phyloP scores from a whole-genome alignment of 83 land plant species.

The Thuja plicata region DNA sequence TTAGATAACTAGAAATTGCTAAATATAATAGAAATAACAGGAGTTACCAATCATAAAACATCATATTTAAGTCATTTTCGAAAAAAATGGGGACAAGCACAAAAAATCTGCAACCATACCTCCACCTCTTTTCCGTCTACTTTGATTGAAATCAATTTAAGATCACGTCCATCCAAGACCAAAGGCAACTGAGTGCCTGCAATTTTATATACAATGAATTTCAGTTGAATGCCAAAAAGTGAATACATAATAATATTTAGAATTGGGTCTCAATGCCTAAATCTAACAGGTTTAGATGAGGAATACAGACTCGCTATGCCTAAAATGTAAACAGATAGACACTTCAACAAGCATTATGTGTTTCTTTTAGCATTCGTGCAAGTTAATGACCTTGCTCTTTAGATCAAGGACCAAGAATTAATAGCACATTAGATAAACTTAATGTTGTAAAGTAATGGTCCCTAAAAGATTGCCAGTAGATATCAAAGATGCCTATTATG shows the following conservation, averaged over 20 bases:
- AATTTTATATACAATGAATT: neutral
- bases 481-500: neutral
- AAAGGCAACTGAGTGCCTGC: slow-evolving; percentile 59
- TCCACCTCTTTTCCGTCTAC: slow-evolving; percentile 58
- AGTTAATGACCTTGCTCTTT: neutral
- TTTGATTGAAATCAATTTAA: slow-evolving; percentile 70
- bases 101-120: slow-evolving; percentile 22
- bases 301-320: neutral
- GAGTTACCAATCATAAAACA: neutral
- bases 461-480: neutral
- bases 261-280: neutral
- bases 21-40: neutral
- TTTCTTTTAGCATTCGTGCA: neutral
- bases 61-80: neutral
- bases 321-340: neutral
- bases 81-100: neutral
- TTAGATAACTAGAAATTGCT: neutral
- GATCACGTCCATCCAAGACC: slow-evolving; percentile 70
- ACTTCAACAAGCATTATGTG: neutral
- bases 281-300: neutral
- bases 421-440: neutral
- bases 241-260: neutral
- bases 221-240: neutral
- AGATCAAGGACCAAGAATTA: neutral
- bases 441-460: neutral